Evolutionary conservation across 1,284 basidiomycete genomes (phyloP), one percentile per base, ranked within the genome.

Genomic region (Moesziomyces sp.): DNA sequence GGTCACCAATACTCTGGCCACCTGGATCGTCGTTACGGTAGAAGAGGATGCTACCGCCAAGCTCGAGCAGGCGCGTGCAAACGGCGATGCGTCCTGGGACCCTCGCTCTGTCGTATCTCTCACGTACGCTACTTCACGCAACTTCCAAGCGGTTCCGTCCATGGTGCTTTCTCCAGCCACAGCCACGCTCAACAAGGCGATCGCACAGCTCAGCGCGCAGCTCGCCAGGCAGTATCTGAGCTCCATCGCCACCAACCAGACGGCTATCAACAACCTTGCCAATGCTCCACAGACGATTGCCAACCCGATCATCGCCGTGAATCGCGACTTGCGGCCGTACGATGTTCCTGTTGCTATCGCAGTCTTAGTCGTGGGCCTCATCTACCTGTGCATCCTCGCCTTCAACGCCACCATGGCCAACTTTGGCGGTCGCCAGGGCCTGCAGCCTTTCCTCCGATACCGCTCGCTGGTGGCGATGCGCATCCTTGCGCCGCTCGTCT

Each of bases 261-360:
- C 69, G 2, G 77, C 71, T 10, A 59, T 81, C 35, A 46, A 49
- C 28, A 63, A 65, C 13, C 58, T 68, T 0, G 60, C 57, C 19
- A 88, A 87, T 63, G 90, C 91, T 0, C 91, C 92, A 0, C 84
- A 86, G 55, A 88, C 90, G 1, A 84, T 93, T 47, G 85, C 87
- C 2, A 76, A 84, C 11, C 88, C 89, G 1, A 78, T 91, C n/a
- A 84, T 79, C 24, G 89, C 87, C 74, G 86, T 84, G 0, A 64
- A 89, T 26, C 71, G 85, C 57, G 91, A 93, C 77, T 74, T 91
- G 1, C 85, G 89, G 35, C 90, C 91, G 0, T 93, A 91, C 78
- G 87, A 89, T 70, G 85, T 89, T 43, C 88, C 91, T 24, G 92
- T 91, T 5, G 91, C 91, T 0, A 86, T 88, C 11, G 92, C 92